Base-by-base conservation (phyloP, 768 basidiomycete species). In the Candolleomyces eurysporus region DNA sequence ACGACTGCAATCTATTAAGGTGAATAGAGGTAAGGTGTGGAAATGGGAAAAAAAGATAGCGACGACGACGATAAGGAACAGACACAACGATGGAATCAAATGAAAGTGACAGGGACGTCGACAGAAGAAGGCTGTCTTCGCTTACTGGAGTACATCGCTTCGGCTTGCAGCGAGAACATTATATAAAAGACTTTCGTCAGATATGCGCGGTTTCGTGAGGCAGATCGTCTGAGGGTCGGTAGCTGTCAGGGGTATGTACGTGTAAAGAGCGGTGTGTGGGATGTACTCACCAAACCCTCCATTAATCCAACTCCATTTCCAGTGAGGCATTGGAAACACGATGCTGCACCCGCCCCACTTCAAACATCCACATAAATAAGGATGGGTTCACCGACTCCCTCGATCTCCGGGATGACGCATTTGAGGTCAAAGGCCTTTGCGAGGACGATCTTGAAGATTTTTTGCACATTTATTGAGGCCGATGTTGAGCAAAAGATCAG, bases 401-500 rank as follows among this genome's bases (percentile, higher is more conserved):
- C 93, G 66, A 98, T 97, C 79, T 98, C 96, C 30, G 96, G 95
- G 67, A 98, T 96, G 67, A 96, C 94, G 71, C 96, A 98, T 84
- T 98, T 98, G 66, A 98, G 85, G 77, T 98, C 97, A 69, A 98
- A 98, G 36, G 96, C 95, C 71, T 98, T 96, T 52, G 94, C 92
- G 54, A 96, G 84, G 49, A 96, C 94, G 74, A 97, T 97, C 82
- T 97, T 96, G 86, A 96, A 96, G 66, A 96, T 96, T 82, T 99
- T 99, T 81, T 99, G 97, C 58, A 99, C 96, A 76, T 99, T 99
- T 80, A 98, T 97, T 63, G 96, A 96, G 65, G 96, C 96, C 52
- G 94, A 93, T 52, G 97, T 99, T 55, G 96, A 98, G 78, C 96
- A 99, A 78, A 98, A 99, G 74, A 99, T 97, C 62, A 99, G 78